phyloP scores from a whole-genome alignment of 177 flowering plant species.

The Viscum album region DNA sequence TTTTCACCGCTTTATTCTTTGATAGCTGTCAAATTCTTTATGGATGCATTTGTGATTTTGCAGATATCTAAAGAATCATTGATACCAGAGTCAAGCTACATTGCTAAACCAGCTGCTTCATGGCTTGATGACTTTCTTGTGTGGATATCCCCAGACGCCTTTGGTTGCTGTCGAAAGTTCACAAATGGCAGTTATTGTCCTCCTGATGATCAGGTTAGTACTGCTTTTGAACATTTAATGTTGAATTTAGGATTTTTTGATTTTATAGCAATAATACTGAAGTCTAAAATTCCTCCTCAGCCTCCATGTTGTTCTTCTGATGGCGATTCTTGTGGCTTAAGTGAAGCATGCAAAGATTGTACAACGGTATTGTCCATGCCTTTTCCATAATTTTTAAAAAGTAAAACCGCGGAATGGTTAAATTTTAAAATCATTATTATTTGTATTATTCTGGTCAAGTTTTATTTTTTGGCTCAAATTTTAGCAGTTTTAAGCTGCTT shows the following conservation, averaged over 20 bases:
- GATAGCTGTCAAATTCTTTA: not conserved
- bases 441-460: not conserved
- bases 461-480: too few relatives aligned
- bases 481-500: too few relatives aligned
- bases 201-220: constrained; percentile 88
- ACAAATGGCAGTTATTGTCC: constrained; percentile 91
- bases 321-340: constrained; percentile 28
- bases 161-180: constrained; percentile 96
- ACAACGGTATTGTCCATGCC: constrained; percentile 41
- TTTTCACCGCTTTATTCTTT: not conserved
- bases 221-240: too few relatives aligned
- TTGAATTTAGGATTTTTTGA: not conserved
- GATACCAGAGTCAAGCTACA: constrained; percentile 66
- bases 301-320: constrained; percentile 57
- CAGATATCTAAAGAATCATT: constrained; percentile 79
- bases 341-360: constrained; percentile 52
- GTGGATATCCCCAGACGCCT: constrained; percentile 99
- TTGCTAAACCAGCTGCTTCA: constrained; percentile 99
- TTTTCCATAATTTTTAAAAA: not conserved
- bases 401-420: not conserved
- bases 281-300: constrained; percentile 22
- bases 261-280: not conserved
- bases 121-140: constrained; percentile 99
- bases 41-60: constrained; percentile 11
- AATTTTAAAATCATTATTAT: too few relatives aligned